Conservation (phyloP, 169 alveolate genomes). For the Plasmodium coatneyi region DNA sequence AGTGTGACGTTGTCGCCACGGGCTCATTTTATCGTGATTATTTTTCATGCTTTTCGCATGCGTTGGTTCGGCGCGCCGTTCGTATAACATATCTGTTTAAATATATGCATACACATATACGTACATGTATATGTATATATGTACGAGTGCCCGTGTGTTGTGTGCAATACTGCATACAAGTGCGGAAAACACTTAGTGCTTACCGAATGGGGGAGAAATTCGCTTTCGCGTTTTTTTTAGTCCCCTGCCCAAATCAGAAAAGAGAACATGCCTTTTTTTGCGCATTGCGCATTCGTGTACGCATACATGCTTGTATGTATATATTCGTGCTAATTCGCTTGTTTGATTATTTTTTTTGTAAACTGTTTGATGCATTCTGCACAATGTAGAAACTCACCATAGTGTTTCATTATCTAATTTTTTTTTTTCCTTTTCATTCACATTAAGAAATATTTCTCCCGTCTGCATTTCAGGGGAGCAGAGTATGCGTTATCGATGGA, state of each 20-base stretch:
- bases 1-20: background rate
- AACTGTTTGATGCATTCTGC: slow-evolving; percentile 8
- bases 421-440: background rate
- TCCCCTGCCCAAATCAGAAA: background rate
- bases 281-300: background rate
- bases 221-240: background rate
- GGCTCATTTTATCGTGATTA: background rate
- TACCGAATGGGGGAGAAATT: background rate
- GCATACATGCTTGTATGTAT: background rate
- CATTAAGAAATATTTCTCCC: background rate
- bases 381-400: background rate
- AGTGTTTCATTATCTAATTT: background rate
- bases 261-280: background rate
- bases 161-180: background rate
- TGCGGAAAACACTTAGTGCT: too few species aligned
- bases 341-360: slow-evolving; percentile 5
- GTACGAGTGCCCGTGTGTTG: background rate
- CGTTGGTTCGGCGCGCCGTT: background rate
- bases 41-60: background rate
- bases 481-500: background rate
- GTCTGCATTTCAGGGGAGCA: background rate
- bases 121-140: background rate
- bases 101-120: background rate
- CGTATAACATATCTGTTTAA: background rate
- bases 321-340: background rate